Base-by-base conservation (phyloP, 345 rosid species). In the Erodium maritimum region DNA sequence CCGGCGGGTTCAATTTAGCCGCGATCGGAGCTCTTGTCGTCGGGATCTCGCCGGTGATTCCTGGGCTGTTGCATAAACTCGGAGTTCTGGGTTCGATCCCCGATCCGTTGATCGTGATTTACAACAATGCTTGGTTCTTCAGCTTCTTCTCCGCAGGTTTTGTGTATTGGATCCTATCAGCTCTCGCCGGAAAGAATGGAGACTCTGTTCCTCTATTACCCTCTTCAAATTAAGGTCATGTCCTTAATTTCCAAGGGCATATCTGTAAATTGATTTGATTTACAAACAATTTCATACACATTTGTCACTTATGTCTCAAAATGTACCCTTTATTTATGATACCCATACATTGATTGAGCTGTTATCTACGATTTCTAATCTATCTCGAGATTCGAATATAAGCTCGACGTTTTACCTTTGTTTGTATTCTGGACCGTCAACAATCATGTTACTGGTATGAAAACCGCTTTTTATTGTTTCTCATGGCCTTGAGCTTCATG, bases 101-200 rank as follows among this genome's bases (percentile, higher is more conserved):
- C 1, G 66, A 70, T 57, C 57, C 66, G 4, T 81, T 81, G 6
- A 68, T 74, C 5, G 73, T 65, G 58, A 77, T 91, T 23, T 91
- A 91, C 72, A 82, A 86, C 68, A 86, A 88, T 56, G 96, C 93
- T 63, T 88, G 95, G 96, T 84, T 91, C 62, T 79, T 91, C 52
- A 79, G 93, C 75, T 86, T 86, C 72, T 75, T 91, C 66, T 69
- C 76, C 17, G 76, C 93, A 10, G 95, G 82, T 22, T 69, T 81
- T 48, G 46, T 83, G 0, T 81, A 86, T 54, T 86, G 86, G 96
- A 12, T 69, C 29, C 55, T 86, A 60, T 73, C 80, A 23, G 3
- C 19, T 69, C 57, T 80, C 37, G 61, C 54, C 46, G 77, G 72
- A 63, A 77, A 75, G 4, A 65, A 62, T 34, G 69, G 37, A 25